phyloP scores from a whole-genome alignment of 2,329 filamentous ascomycete species.

The Corynespora cassiicola region DNA sequence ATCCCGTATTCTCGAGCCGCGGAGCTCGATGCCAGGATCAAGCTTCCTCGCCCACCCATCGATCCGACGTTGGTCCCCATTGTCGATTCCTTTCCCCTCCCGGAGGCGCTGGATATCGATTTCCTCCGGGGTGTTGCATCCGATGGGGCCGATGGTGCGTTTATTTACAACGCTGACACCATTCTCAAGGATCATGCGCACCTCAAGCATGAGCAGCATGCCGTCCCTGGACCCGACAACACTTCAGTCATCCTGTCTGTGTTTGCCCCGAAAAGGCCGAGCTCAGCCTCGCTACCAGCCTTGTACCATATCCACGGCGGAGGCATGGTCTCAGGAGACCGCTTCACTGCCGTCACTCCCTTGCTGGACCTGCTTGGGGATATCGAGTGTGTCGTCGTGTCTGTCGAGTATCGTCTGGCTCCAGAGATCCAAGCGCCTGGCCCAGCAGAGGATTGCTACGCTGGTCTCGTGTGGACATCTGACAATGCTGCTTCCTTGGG shows the following conservation, averaged over 20 bases:
- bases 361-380: conserved; percentile 19
- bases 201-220: conserved; percentile 56
- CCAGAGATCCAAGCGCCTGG: conserved; percentile 20
- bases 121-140: conserved; percentile 12
- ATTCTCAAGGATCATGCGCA: conserved; percentile 64
- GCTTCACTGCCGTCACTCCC: conserved; percentile 16
- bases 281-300: conserved; percentile 67
- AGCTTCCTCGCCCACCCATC: conserved; percentile 7
- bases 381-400: conserved; percentile 16
- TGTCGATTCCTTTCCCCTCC: conserved; percentile 10
- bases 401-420: conserved; percentile 21
- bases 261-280: conserved; percentile 64
- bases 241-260: conserved; percentile 65
- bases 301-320: conserved; percentile 72
- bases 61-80: conserved; percentile 11
- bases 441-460: conserved; percentile 21
- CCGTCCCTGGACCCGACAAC: conserved; percentile 18
- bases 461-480: conserved; percentile 19
- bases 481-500: conserved; percentile 15
- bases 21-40: conserved; percentile 15
- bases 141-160: conserved; percentile 52
- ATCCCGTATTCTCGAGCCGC: conserved; percentile 16
- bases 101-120: conserved; percentile 15
- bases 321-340: conserved; percentile 20
- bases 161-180: conserved; percentile 51